Conservation (phyloP, 331 rosid species). For the Pyrus hybrid region DNA sequence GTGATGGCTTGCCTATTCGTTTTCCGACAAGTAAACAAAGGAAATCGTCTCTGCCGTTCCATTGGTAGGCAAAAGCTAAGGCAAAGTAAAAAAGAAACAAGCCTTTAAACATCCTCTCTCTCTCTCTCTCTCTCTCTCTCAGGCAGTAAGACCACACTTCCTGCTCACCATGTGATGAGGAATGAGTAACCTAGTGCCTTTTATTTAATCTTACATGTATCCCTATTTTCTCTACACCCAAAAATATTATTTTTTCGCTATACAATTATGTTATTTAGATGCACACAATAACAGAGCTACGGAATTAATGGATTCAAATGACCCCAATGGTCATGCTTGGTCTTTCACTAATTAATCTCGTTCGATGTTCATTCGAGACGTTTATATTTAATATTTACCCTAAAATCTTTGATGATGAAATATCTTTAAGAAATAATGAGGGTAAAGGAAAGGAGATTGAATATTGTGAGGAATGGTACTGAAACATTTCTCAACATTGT, state of each 20-base stretch:
- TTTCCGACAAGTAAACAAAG: constrained; percentile 76
- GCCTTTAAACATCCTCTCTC: background rate
- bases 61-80: constrained; percentile 52
- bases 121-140: background rate
- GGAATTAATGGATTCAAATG: background rate
- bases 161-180: constrained; percentile 48
- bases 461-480: background rate
- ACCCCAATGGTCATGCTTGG: background rate
- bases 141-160: constrained; percentile 6
- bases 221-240: background rate
- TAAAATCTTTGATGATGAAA: background rate
- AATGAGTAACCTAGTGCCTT: constrained; percentile 33
- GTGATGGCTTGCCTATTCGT: constrained; percentile 41
- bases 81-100: constrained; percentile 13
- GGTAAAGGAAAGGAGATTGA: background rate
- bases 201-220: background rate
- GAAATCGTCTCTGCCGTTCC: constrained; percentile 48
- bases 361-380: background rate
- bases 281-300: background rate
- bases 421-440: too few species aligned
- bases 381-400: background rate
- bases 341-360: background rate
- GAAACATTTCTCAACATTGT: too few species aligned
- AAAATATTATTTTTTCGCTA: too few species aligned
- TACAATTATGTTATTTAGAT: background rate